Base-by-base conservation (phyloP, 805 yeast genomes). In the Vanderwaltozyma verrucispora region DNA sequence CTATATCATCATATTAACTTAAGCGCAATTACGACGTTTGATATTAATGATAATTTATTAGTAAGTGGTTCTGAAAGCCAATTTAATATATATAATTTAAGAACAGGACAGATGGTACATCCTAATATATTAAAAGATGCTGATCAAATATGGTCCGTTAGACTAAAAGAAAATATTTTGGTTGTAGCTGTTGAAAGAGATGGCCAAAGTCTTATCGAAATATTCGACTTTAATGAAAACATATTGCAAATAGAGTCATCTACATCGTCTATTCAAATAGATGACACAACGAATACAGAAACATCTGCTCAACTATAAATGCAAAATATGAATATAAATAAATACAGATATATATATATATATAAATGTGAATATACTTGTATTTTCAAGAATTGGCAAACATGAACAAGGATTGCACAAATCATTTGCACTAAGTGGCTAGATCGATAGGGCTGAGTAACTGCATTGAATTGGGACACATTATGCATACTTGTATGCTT, bases 111-210 rank as follows among this genome's bases (percentile, higher is more conserved):
- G 49, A 72, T 80, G 43, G 74, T 88, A 2, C 68, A 84, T 37
- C 63, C 73, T 15, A 87, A 86, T 46, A 59, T 92, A 38, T 63
- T 87, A 32, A 67, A 72, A 3, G 89, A 81, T 54, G 78, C 84
- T 11, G 94, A 92, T 10, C 80, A 84, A 28, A 86, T 89, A 26
- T 92, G 98, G 98, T 95, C 92, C 47, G 95, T 89, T 3, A 74
- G 81, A 49, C 85, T 87, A 51, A 94, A 86, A 53, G 75, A 77
- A 47, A 72, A 81, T 41, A 70, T 87, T 37, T 83, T 96, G 54
- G 84, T 88, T 27, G 89, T 94, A 16, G 97, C 98, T 0, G 92
- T 88, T 6, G 94, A 86, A 55, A 69, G 75, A 38, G 75, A 71
- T 29, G 73, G 73, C 11, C 71, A 69, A 44, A 85, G 95, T 2